Evolutionary conservation across 306 rosid genomes (phyloP).

Genomic region (Dicorynia guianensis): DNA sequence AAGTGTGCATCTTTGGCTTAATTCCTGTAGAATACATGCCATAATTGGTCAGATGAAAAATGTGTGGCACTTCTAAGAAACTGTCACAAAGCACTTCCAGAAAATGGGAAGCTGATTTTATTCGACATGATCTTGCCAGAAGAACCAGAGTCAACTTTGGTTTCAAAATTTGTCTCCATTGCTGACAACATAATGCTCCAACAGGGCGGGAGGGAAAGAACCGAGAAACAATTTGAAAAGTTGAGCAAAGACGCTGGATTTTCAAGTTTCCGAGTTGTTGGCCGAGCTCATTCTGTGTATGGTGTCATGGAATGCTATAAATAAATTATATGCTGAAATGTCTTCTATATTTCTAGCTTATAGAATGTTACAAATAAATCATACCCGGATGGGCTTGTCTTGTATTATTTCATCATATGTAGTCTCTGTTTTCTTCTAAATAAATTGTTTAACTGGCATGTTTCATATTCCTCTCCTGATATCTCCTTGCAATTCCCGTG

Average conservation of each 20-base stretch:
- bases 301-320: conserved; percentile 33
- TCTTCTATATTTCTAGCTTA: no score
- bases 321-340: background rate
- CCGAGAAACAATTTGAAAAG: conserved; percentile 18
- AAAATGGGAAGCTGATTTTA: conserved; percentile 39
- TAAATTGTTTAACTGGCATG: no score
- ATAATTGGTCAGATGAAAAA: conserved; percentile 35
- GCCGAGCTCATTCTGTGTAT: background rate
- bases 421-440: no score
- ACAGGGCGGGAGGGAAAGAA: conserved; percentile 29
- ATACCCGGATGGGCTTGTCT: no score
- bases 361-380: no score
- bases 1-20: background rate
- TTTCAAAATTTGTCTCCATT: background rate
- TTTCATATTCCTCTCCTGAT: no score
- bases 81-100: conserved; percentile 26
- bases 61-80: conserved; percentile 29
- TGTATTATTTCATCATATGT: no score
- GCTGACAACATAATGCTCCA: conserved; percentile 3
- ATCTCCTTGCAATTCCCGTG: no score
- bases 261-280: conserved; percentile 13
- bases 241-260: conserved; percentile 35
- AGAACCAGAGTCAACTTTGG: conserved; percentile 29
- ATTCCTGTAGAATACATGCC: conserved; percentile 16
- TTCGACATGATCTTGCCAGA: conserved; percentile 37